Percentiles rank a stretch among this genome's conserved stretches.
Evolutionary conservation across 2,329 filamentous ascomycete species (phyloP).

Genomic region (Sporothrix mexicana): DNA sequence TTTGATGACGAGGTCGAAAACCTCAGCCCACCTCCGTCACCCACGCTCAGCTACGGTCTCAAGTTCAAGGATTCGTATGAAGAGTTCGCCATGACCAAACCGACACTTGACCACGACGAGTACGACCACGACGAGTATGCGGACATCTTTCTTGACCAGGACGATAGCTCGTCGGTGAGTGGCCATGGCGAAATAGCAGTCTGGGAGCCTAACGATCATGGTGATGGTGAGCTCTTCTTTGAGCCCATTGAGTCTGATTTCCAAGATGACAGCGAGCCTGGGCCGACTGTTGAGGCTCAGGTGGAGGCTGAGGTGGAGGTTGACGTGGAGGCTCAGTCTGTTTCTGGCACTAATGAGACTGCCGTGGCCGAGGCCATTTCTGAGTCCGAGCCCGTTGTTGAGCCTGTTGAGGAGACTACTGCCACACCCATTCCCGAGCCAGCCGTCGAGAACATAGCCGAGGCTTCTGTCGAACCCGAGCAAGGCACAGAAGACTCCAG

Average conservation of each 20-base stretch:
- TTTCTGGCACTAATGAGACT: not conserved
- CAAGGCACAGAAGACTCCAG: not conserved
- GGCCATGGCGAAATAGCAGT: not conserved
- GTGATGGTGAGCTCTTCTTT: not conserved
- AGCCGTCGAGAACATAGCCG: not conserved
- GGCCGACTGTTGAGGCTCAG: not conserved
- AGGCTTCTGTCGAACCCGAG: not conserved
- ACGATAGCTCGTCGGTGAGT: not conserved
- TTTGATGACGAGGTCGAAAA: constrained; percentile 10
- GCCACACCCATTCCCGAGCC: not conserved
- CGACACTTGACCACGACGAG: constrained; percentile 27
- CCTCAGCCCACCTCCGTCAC: not conserved
- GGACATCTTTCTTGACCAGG: not conserved
- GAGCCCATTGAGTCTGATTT: not conserved
- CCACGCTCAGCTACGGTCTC: not conserved
- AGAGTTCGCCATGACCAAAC: constrained; percentile 31
- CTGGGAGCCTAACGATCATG: not conserved
- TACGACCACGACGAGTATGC: constrained; percentile 25
- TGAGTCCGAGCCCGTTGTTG: not conserved
- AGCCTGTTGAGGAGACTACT: not conserved
- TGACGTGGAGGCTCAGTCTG: not conserved
- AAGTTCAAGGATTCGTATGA: constrained; percentile 26
- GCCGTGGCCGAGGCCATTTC: too few species aligned
- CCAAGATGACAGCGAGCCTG: not conserved
- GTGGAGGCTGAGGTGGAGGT: not conserved